Base-by-base conservation (phyloP, 495 filamentous ascomycete genomes). In the Oleoguttula mirabilis region DNA sequence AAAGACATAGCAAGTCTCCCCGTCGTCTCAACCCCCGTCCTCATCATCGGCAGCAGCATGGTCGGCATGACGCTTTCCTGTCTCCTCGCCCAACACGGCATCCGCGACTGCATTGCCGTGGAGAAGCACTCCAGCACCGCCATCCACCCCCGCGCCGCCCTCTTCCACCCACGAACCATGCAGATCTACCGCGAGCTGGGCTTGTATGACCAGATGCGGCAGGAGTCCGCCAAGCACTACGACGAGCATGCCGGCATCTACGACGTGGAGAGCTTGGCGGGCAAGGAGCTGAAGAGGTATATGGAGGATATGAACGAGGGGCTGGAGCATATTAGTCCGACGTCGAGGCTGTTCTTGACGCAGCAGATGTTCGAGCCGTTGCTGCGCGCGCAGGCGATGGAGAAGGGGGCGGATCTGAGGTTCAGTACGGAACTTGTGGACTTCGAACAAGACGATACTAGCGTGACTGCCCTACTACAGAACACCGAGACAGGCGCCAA, bases 101-200 rank as follows among this genome's bases (percentile, higher is more conserved):
- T 44, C 4, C 15, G 16, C 16, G 32, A 27, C n/a, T 44, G 41
- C 15, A 17, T 44, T 24, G 21, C 34, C 5, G 31, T 44, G 8
- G 41, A 44, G 25, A 44, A 44, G 20, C 41, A 44, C 20, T 32
- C 25, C 27, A 35, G 31, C 15, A 44, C 41, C 4, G 41, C 41
- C 24, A 44, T 44, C 21, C 41, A 44, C 28, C 41, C 41, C 11
- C 41, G 41, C 11, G 41, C 41, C 5, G 34, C 41, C 2, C 31
- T 44, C 11, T 35, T 44, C 20, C 24, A 27, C 16, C 28, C 41
- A 8, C 41, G 41, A 15, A 44, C 41, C 3, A 44, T 44, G 41
- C 41, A 44, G 34, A 35, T 44, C 31, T 44, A 35, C 41, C 32
- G 34, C 23, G 41, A 44, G n/a, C 32, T 44, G 11, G 41, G 41